Evolutionary conservation across 202 grass and related monocot genomes (phyloP).

Genomic region (Zoysia matrella): DNA sequence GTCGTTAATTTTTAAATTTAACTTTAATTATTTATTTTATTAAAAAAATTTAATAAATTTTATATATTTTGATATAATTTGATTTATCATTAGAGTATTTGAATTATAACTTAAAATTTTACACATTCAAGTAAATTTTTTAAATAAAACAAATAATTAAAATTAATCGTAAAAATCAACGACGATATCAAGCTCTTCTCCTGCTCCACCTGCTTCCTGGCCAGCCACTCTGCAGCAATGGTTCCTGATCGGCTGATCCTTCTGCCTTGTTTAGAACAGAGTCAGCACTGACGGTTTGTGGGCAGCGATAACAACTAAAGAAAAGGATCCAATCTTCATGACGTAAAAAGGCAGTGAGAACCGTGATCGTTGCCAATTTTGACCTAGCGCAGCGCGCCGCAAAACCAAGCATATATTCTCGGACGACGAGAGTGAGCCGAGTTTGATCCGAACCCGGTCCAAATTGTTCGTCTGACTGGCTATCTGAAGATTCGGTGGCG

Average conservation of each 20-base stretch:
- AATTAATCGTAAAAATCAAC: too few relatives aligned
- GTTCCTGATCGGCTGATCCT: background rate
- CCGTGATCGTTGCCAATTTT: background rate
- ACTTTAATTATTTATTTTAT: too few relatives aligned
- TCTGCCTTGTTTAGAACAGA: background rate
- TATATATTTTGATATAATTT: too few relatives aligned
- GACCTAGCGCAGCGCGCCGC: background rate
- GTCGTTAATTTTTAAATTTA: too few relatives aligned
- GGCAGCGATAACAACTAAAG: background rate
- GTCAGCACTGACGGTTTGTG: background rate
- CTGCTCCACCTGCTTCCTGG: background rate
- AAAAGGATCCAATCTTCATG: background rate
- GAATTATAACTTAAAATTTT: too few relatives aligned
- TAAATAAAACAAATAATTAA: too few relatives aligned
- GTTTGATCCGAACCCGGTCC: background rate
- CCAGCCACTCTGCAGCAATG: background rate
- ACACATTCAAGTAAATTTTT: too few relatives aligned
- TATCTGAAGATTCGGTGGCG: background rate
- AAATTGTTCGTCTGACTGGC: background rate
- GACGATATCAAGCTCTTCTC: too few relatives aligned
- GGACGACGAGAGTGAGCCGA: background rate
- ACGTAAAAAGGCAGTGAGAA: background rate
- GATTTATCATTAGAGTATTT: too few relatives aligned
- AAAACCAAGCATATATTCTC: background rate
- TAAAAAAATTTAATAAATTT: too few relatives aligned